These are phyloP conservation scores for Favolaschia claudopus DNA, from an alignment of 768 basidiomycete genomes.

Conservation along the genomic window DNA sequence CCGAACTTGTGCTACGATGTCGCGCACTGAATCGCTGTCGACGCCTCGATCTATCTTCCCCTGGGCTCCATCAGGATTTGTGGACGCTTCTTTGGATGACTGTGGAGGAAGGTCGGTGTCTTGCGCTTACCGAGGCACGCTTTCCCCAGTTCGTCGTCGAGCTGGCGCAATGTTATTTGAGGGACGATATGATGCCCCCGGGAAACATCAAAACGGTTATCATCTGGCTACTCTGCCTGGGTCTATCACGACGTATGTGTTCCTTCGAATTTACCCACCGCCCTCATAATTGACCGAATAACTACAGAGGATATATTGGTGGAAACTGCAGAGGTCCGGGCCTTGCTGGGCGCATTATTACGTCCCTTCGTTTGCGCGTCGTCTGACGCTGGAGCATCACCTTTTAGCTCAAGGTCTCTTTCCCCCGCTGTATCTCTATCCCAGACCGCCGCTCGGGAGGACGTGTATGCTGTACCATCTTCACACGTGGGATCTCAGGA, in stretches of 20 bases:
- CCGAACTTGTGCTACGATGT: constrained; percentile 57
- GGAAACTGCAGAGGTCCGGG: constrained; percentile 45
- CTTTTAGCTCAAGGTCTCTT: constrained; percentile 24
- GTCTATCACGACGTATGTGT: constrained; percentile 47
- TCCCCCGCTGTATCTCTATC: constrained; percentile 25
- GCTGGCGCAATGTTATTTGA: constrained; percentile 27
- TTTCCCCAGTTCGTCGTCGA: constrained; percentile 48
- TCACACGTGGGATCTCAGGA: constrained; percentile 15
- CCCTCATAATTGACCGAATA: constrained; percentile 19
- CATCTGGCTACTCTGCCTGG: constrained; percentile 51
- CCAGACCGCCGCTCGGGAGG: background rate
- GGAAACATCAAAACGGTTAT: constrained; percentile 38
- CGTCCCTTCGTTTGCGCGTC: constrained; percentile 46
- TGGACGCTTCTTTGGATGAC: constrained; percentile 68
- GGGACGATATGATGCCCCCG: constrained; percentile 17
- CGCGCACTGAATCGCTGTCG: constrained; percentile 57
- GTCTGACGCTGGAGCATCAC: constrained; percentile 35
- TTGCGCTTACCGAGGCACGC: constrained; percentile 49
- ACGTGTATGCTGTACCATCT: constrained; percentile 12
- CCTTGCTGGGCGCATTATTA: constrained; percentile 49
- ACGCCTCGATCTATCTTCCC: constrained; percentile 39
- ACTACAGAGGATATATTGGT: constrained; percentile 46
- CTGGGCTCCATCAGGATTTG: constrained; percentile 50
- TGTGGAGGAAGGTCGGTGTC: constrained; percentile 59
- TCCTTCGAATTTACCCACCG: constrained; percentile 23